A percentile compares a stretch with the other conserved stretches of the same genome.
These are phyloP conservation scores for Ramularia endophylla DNA, from an alignment of 2,329 filamentous ascomycete genomes.

Conservation along the genomic window DNA sequence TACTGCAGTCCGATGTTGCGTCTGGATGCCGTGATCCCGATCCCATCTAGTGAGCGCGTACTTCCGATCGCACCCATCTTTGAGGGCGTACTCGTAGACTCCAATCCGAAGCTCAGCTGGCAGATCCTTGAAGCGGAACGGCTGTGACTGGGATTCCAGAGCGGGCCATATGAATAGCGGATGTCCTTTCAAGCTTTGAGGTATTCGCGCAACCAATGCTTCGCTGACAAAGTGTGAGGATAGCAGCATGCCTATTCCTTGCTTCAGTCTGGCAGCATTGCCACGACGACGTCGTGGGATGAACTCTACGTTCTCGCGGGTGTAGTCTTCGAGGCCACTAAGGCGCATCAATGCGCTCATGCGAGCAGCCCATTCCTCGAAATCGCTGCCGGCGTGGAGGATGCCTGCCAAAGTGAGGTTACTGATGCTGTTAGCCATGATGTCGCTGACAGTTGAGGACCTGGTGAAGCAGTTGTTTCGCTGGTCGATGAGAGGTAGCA, in stretches of 20 bases:
- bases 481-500: too few species aligned
- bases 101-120: neutral
- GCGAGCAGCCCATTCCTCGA: neutral
- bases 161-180: neutral
- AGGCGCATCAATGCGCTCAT: neutral
- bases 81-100: too few species aligned
- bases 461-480: neutral
- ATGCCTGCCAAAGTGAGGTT: neutral
- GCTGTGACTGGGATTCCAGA: neutral
- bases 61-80: too few species aligned
- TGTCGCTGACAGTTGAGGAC: neutral
- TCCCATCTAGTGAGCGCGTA: too few species aligned
- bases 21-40: too few species aligned
- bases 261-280: neutral
- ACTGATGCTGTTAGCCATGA: neutral
- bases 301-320: neutral
- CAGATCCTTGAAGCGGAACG: neutral
- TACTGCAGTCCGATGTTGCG: too few species aligned
- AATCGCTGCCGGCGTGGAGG: neutral
- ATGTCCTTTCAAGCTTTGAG: neutral
- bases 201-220: neutral
- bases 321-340: neutral
- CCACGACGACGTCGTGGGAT: neutral
- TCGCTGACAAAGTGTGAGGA: too few species aligned
- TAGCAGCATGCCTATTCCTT: neutral